Evolutionary conservation across 2,329 filamentous ascomycete genomes (phyloP).

Genomic region (Proliferodiscus dingleyae): DNA sequence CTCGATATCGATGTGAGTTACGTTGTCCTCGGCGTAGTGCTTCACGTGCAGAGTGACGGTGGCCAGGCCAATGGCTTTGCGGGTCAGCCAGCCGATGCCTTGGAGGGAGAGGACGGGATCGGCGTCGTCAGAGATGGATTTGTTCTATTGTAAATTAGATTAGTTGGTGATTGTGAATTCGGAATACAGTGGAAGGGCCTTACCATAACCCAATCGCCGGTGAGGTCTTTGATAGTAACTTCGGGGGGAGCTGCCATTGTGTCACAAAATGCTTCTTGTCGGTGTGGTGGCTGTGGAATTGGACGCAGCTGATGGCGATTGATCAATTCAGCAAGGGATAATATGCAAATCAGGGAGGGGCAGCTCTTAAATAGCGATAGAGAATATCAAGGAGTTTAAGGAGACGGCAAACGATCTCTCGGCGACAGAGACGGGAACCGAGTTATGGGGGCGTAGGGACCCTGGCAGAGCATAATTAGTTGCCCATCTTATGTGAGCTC

Average conservation of each 20-base stretch:
- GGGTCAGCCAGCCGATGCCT: constrained; percentile 52
- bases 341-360: no score
- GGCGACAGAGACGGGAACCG: no score
- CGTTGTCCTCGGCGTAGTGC: constrained; percentile 39
- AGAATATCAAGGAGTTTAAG: no score
- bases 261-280: background rate
- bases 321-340: no score
- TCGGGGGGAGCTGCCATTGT: constrained; percentile 51
- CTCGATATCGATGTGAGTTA: constrained; percentile 51
- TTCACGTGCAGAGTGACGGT: constrained; percentile 46
- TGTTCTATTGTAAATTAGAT: constrained; percentile 45
- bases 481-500: no score
- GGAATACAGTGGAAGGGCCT: constrained; percentile 4
- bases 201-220: constrained; percentile 50
- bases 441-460: no score
- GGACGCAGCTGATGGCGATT: no score
- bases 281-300: background rate
- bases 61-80: constrained; percentile 54
- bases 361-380: no score
- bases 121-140: constrained; percentile 51
- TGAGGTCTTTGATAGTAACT: constrained; percentile 47
- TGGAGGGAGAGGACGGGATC: constrained; percentile 56
- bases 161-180: background rate
- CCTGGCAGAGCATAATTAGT: no score
- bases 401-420: no score